Base-by-base conservation (phyloP, 179 eudicot genomes). In the Corrigiola litoralis region DNA sequence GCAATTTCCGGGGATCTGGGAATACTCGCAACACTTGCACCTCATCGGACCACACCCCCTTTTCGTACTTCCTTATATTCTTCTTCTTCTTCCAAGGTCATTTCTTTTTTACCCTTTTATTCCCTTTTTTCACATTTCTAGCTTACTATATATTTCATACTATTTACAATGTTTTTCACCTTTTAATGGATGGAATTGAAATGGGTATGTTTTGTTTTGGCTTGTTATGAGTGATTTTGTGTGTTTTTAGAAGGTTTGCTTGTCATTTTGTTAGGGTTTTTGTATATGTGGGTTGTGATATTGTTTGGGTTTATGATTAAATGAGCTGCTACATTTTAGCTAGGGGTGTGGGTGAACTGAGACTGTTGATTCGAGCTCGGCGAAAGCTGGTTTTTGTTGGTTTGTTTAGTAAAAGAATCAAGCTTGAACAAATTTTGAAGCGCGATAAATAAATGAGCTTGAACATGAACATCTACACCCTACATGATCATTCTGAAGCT, bases 1-100 rank as follows among this genome's bases (percentile, higher is more conserved):
- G 87, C 94, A 61, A 72, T 86, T 52, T 67, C 86, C 6, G 91
- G 96, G 48, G 91, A 91, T 79, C 68, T 85, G 29, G 77, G 94
- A 52, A 82, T 91, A 12, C 77, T 83, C 53, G 87, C 96, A 8
- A 73, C 96, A 41, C 32, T 87, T 12, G 60, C 74, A 14, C 81
- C 86, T 55, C 81, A 73, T 55, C 81, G 79, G 11, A 18, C 63
- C 29, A 16, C 49, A 2, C 82, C 68, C 41, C 80, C 81, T 48
- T 69, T 74, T 66, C 67, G 75, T 10, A 74, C 71, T 38, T 69
- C 67, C 69, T 40, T 72, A 9, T 68, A 23, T 49, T 67, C 38
- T 2, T 69, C 73, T 24, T 70, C 66, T 28, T 82, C 84, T 58
- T 78, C 84, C 20, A 88, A 87, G 95, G 96, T 90, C 24, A n/a